Evolutionary conservation across 176 grass and related monocot species (phyloP), one percentile per base, ranked within the genome.

Genomic region (Cymbopogon citratus): DNA sequence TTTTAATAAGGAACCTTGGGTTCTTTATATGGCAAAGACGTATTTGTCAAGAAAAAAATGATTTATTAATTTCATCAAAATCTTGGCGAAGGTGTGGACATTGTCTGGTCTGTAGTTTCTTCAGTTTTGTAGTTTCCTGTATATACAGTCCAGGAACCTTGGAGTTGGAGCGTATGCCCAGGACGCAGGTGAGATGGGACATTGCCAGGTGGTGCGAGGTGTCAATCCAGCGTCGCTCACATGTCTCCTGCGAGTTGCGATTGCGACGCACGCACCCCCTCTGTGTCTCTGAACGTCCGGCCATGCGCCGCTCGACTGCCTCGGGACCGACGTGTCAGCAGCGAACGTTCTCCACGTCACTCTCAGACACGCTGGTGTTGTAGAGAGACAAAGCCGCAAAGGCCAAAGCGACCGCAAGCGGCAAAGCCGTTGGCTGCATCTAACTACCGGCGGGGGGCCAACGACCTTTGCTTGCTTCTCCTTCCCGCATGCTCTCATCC

Each of bases 401-500:
- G 18, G 1, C 77, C 14, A 27, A 6, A 13, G 63, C 71, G 76
- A 76, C 63, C 40, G 63, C 66, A 54, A 80, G 78, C 63, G 69
- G 41, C 77, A 63, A 69, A 44, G 78, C 71, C 63, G 83, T 89
- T 81, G 83, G 72, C 63, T 51, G 56, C 83, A 38, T 85, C 87
- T 69, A 90, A 82, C 83, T 5, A 86, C 83, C 79, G 83, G 49
- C 36, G 21, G 65, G 65, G 64, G 49, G 60, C 60, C 88, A 86
- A 86, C 73, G 57, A 78, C 59, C 88, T 73, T 78, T 25, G 56
- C 52, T 82, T 73, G 34, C 78, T 59, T 86, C 79, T 66, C 60
- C 83, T 90, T 59, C 44, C 83, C 78, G 83, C 87, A 85, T 81
- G 24, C 64, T 82, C 83, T 49, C 29, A 3, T 27, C 73, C 26